Conservation (phyloP, 495 filamentous ascomycete species). For the Mytilinidion resinicola region DNA sequence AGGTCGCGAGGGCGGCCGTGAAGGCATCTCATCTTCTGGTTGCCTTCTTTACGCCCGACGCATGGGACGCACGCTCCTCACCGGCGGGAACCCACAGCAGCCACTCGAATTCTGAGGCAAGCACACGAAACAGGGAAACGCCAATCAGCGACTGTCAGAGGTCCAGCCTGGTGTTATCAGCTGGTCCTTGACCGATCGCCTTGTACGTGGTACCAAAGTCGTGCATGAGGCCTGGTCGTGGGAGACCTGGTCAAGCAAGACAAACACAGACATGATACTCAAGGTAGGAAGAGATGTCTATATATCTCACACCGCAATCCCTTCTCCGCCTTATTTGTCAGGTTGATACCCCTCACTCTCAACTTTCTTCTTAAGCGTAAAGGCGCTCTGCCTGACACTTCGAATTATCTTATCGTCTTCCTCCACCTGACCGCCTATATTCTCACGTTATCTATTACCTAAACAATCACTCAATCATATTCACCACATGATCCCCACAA, state of each 20-base stretch:
- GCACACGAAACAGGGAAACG: background rate
- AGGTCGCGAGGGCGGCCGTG: background rate
- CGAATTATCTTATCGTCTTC: background rate
- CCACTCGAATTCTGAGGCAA: background rate
- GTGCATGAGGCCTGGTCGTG: background rate
- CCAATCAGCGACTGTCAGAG: background rate
- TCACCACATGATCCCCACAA: background rate
- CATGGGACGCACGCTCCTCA: background rate
- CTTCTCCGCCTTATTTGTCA: background rate
- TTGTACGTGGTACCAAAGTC: background rate
- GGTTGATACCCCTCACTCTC: background rate
- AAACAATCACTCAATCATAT: background rate
- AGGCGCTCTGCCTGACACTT: background rate
- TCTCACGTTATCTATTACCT: background rate
- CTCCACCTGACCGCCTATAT: background rate
- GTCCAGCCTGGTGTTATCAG: background rate
- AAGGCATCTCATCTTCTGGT: background rate
- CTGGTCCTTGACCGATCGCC: too few species aligned
- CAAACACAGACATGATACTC: background rate
- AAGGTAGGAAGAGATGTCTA: background rate
- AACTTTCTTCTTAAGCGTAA: background rate
- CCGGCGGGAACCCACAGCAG: background rate
- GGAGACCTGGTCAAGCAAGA: background rate
- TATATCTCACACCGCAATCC: background rate
- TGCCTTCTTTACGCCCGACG: slow-evolving; percentile 2